Percentiles rank a stretch among this genome's conserved stretches.
Evolutionary conservation across 345 rosid genomes (phyloP).

Genomic region (Streptanthus diversifolius): DNA sequence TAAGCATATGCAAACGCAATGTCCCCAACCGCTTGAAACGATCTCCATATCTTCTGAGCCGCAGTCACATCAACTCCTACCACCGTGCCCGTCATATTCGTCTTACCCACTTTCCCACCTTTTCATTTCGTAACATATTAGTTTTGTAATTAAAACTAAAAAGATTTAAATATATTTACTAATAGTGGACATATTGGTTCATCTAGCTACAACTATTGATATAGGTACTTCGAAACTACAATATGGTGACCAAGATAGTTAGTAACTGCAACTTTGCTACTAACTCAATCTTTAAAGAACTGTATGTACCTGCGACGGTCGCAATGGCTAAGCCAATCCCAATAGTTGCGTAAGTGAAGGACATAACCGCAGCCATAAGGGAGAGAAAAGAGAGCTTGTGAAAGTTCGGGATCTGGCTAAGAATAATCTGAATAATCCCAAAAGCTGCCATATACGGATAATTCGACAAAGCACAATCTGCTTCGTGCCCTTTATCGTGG

Average conservation of each 20-base stretch:
- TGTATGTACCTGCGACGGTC: slow-evolving; percentile 30
- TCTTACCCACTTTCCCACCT: slow-evolving; percentile 40
- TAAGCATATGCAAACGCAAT: slow-evolving; percentile 86
- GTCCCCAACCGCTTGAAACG: slow-evolving; percentile 81
- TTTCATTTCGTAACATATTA: slow-evolving; percentile 6
- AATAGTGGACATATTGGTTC: too few relatives aligned
- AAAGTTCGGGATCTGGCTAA: slow-evolving; percentile 82
- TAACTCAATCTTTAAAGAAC: not conserved
- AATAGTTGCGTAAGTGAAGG: slow-evolving; percentile 68
- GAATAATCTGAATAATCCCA: slow-evolving; percentile 58
- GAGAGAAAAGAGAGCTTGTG: slow-evolving; percentile 90
- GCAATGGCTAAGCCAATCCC: slow-evolving; percentile 84
- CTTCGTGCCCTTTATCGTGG: slow-evolving; percentile 58
- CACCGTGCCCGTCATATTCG: slow-evolving; percentile 49
- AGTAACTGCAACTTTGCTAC: not conserved
- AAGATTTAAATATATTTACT: too few relatives aligned
- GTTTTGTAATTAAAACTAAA: not conserved
- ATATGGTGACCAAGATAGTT: not conserved
- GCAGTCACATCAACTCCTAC: slow-evolving; percentile 71
- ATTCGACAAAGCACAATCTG: slow-evolving; percentile 47
- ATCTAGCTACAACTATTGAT: not conserved
- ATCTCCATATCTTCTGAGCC: slow-evolving; percentile 69
- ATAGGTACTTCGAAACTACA: not conserved
- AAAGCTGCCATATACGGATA: slow-evolving; percentile 64
- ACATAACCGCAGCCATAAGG: slow-evolving; percentile 79